phyloP scores from a whole-genome alignment of 306 rosid genomes.

The Calophaca sinica region DNA sequence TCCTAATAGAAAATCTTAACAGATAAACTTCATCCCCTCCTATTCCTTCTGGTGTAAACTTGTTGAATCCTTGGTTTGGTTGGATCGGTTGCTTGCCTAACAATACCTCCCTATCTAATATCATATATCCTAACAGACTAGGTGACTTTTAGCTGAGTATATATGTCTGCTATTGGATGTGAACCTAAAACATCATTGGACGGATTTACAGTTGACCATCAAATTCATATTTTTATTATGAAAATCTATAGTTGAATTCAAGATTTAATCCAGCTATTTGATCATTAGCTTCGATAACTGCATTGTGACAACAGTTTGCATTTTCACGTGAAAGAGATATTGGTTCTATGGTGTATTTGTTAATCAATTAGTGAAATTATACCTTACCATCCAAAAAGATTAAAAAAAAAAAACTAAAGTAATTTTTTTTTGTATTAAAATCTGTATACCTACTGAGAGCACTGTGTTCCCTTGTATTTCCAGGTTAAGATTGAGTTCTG shows the following conservation, averaged over 20 bases:
- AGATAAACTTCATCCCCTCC: no score
- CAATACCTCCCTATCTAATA: no score
- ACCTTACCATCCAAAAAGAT: conserved; percentile 1
- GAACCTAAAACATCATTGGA: conserved; percentile 14
- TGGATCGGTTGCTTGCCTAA: no score
- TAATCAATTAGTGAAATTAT: conserved; percentile 25
- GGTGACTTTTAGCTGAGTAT: conserved; percentile 12
- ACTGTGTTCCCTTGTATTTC: conserved; percentile 43
- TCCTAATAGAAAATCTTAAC: no score
- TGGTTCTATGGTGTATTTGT: conserved; percentile 23
- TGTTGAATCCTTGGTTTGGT: no score
- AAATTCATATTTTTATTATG: conserved; percentile 29
- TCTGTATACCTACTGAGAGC: conserved; percentile 44
- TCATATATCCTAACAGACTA: no score
- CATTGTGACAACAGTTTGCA: neutral
- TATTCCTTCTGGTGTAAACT: no score
- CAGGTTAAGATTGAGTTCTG: conserved; percentile 75
- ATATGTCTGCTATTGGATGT: conserved; percentile 2
- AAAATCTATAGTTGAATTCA: conserved; percentile 26
- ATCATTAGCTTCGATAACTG: conserved; percentile 30
- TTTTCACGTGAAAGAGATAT: conserved; percentile 20
- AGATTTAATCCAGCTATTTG: conserved; percentile 30
- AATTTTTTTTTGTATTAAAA: neutral
- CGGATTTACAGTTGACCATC: neutral
- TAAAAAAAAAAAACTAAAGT: neutral